Evolutionary conservation across 179 eudicot genomes (phyloP).

Genomic region (Gypsophila paniculata): DNA sequence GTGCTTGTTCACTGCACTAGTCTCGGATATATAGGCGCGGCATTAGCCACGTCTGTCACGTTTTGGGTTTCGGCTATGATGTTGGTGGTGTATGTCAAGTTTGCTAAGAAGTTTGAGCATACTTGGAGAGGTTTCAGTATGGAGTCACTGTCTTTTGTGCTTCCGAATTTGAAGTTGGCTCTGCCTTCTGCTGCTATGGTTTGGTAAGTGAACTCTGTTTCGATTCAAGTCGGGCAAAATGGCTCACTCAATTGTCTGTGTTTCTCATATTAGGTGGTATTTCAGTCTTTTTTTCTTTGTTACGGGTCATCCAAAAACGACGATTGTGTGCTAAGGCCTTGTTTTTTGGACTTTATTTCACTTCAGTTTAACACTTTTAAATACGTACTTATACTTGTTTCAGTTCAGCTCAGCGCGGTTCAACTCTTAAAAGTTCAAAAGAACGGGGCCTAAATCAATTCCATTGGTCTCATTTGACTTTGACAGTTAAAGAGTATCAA

Average conservation of each 20-base stretch:
- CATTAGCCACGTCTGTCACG: slow-evolving; percentile 54
- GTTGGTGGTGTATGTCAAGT: slow-evolving; percentile 40
- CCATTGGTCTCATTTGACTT: too few relatives aligned
- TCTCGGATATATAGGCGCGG: slow-evolving; percentile 52
- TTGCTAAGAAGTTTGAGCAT: slow-evolving; percentile 36
- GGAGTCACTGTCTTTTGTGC: slow-evolving; percentile 38
- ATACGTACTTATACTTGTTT: too few relatives aligned
- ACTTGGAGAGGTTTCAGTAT: slow-evolving; percentile 53
- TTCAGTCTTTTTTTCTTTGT: too few relatives aligned
- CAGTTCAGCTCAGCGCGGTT: too few relatives aligned
- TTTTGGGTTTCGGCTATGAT: slow-evolving; percentile 51
- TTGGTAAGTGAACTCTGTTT: slow-evolving; percentile 40
- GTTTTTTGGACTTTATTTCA: too few relatives aligned
- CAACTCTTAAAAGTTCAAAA: too few relatives aligned
- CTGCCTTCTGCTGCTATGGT: slow-evolving; percentile 87
- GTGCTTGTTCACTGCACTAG: slow-evolving; percentile 40
- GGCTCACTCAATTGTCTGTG: background rate
- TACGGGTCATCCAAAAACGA: too few relatives aligned
- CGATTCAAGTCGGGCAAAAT: background rate
- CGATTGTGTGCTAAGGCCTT: too few relatives aligned
- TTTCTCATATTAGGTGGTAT: too few relatives aligned
- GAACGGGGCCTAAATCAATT: too few relatives aligned
- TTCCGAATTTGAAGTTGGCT: slow-evolving; percentile 45
- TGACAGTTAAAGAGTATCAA: too few relatives aligned
- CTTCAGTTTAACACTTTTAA: too few relatives aligned